Percentiles rank a stretch among this genome's conserved stretches.
Evolutionary conservation across 2,329 filamentous ascomycete genomes (phyloP).

Genomic region (Cordyceps fumosorosea): DNA sequence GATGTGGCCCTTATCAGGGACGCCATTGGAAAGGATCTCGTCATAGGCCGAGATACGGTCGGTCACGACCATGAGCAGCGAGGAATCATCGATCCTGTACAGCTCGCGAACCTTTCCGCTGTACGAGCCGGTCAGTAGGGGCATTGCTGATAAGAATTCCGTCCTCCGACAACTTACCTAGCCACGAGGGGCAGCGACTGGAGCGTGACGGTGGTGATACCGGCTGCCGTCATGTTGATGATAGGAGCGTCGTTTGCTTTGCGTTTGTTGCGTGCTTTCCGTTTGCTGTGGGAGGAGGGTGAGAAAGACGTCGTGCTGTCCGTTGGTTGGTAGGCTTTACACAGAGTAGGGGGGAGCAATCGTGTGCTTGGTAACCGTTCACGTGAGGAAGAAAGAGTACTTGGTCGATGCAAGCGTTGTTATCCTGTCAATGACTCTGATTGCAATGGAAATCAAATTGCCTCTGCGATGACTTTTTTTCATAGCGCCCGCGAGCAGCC

Average conservation of each 20-base stretch:
- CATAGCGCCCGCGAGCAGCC: neutral
- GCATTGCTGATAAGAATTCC: neutral
- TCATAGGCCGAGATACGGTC: constrained; percentile 96
- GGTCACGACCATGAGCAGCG: constrained; percentile 75
- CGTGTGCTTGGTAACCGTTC: neutral
- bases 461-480: constrained; percentile 1
- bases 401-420: neutral
- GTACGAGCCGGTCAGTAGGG: neutral
- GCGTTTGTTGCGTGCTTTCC: too few species aligned
- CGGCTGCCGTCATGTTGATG: constrained; percentile 1
- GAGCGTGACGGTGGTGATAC: constrained; percentile 10
- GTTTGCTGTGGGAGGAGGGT: neutral
- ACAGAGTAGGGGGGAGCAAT: neutral
- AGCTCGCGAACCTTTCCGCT: constrained; percentile 72
- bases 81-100: constrained; percentile 60
- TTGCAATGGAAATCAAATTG: neutral
- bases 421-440: neutral
- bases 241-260: neutral
- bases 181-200: constrained; percentile 13
- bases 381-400: neutral
- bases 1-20: constrained; percentile 47
- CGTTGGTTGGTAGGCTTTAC: neutral
- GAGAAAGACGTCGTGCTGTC: neutral
- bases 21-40: constrained; percentile 72
- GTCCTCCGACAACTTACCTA: neutral